phyloP scores from a whole-genome alignment of 2,329 filamentous ascomycete species.

The Westerdykella ornata region DNA sequence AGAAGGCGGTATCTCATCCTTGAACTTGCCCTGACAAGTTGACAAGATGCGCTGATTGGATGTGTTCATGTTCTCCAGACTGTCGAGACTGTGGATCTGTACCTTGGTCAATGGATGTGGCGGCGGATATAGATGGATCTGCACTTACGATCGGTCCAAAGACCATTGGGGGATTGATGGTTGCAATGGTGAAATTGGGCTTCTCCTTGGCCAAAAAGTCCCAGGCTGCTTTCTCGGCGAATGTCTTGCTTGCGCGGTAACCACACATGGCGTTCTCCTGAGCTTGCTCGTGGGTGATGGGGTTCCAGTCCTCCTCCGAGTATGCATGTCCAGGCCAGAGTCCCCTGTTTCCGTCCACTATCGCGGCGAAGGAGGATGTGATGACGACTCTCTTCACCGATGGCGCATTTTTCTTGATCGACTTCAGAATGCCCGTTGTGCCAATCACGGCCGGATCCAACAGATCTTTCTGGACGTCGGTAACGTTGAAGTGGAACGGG shows the following conservation, averaged over 20 bases:
- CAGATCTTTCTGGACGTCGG: slow-evolving; percentile 60
- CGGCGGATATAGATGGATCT: background rate
- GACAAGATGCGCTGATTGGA: slow-evolving; percentile 63
- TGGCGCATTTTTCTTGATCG: slow-evolving; percentile 55
- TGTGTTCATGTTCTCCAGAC: slow-evolving; percentile 61
- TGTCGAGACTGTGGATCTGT: slow-evolving; percentile 52
- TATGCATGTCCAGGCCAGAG: slow-evolving; percentile 45
- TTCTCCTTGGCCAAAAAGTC: slow-evolving; percentile 48
- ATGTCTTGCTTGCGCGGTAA: slow-evolving; percentile 55
- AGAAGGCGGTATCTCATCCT: slow-evolving; percentile 52
- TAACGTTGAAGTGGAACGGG: slow-evolving; percentile 68
- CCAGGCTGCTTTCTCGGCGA: slow-evolving; percentile 53
- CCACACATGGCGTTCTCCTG: slow-evolving; percentile 38
- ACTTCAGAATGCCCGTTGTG: slow-evolving; percentile 56
- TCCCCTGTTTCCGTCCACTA: slow-evolving; percentile 52
- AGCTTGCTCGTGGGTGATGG: slow-evolving; percentile 48
- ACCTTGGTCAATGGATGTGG: slow-evolving; percentile 2
- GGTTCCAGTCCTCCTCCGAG: slow-evolving; percentile 53
- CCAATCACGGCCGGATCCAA: slow-evolving; percentile 58
- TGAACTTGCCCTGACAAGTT: slow-evolving; percentile 57
- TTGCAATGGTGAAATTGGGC: slow-evolving; percentile 45
- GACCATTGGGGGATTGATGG: slow-evolving; percentile 47
- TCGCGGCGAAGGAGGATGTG: slow-evolving; percentile 63
- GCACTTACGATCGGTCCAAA: slow-evolving; percentile 44
- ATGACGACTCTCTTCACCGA: slow-evolving; percentile 67